These are phyloP conservation scores for Rhizomucor miehei DNA, from an alignment of 371 early-diverging fungal genomes.

Conservation along the genomic window DNA sequence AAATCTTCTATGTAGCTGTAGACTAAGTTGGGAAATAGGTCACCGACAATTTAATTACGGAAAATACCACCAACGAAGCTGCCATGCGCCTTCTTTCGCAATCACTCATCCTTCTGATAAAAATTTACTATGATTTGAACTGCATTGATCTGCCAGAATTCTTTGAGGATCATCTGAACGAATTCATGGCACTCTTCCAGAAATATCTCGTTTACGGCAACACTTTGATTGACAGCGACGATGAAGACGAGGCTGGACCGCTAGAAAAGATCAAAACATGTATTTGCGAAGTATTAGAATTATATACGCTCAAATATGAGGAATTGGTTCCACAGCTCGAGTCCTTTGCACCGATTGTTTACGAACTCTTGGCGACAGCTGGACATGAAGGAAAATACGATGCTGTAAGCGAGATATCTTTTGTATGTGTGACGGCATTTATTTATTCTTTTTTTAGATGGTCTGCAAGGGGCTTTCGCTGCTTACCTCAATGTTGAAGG, in stretches of 20 bases:
- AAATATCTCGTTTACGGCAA: constrained; percentile 85
- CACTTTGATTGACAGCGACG: constrained; percentile 66
- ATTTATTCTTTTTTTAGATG: constrained; percentile 45
- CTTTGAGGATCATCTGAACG: constrained; percentile 86
- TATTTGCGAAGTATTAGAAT: constrained; percentile 85
- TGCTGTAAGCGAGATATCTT: constrained; percentile 40
- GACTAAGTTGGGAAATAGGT: constrained; percentile 38
- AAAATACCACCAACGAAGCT: constrained; percentile 56
- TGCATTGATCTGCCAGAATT: constrained; percentile 95
- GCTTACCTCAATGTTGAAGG: constrained; percentile 84
- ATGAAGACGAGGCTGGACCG: constrained; percentile 83
- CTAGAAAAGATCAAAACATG: constrained; percentile 86
- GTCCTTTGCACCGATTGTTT: constrained; percentile 82
- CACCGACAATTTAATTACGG: constrained; percentile 77
- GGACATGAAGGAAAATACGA: constrained; percentile 79
- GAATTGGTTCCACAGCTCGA: constrained; percentile 81
- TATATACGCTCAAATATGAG: constrained; percentile 88
- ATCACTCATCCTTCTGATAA: constrained; percentile 72
- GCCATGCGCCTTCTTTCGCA: constrained; percentile 73
- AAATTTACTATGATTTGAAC: constrained; percentile 90
- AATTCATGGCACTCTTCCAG: constrained; percentile 77
- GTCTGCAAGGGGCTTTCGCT: constrained; percentile 88
- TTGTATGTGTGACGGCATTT: not conserved
- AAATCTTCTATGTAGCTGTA: not conserved
- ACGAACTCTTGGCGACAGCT: constrained; percentile 75